These are phyloP conservation scores for Hyaloperonospora brassicae DNA, from an alignment of 352 stramenopile genomes.

Conservation along the genomic window DNA sequence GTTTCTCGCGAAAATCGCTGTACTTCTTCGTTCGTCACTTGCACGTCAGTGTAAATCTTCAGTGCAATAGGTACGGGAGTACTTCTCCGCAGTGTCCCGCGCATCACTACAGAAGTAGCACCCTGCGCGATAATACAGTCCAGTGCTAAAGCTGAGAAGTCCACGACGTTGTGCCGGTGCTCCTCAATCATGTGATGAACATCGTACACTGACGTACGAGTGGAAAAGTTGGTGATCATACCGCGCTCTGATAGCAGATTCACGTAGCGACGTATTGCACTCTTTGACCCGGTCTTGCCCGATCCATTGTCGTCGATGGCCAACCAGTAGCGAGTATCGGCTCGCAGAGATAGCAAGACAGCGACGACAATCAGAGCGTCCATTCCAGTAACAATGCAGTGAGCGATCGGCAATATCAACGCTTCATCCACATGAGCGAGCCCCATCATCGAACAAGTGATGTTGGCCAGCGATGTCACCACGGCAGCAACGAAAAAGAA, in stretches of 20 bases:
- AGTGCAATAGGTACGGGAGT: constrained; percentile 51
- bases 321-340: constrained; percentile 79
- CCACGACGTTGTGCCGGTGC: constrained; percentile 71
- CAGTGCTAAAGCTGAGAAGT: constrained; percentile 64
- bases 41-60: constrained; percentile 82
- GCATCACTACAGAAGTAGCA: constrained; percentile 79
- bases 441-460: constrained; percentile 46
- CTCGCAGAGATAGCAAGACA: constrained; percentile 65
- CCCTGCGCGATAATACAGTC: constrained; percentile 75
- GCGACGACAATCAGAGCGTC: constrained; percentile 61
- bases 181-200: constrained; percentile 86
- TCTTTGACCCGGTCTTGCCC: constrained; percentile 25
- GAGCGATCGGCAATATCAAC: constrained; percentile 29
- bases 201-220: constrained; percentile 81
- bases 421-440: constrained; percentile 23
- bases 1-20: constrained; percentile 74
- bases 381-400: constrained; percentile 43
- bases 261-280: constrained; percentile 68
- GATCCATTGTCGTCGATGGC: constrained; percentile 62
- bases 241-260: constrained; percentile 67
- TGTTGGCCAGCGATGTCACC: constrained; percentile 32
- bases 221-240: constrained; percentile 86
- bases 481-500: constrained; percentile 73
- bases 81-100: constrained; percentile 45
- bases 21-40: constrained; percentile 79